These are phyloP conservation scores for Iberis pinnata DNA, from an alignment of 345 rosid genomes.

Conservation along the genomic window DNA sequence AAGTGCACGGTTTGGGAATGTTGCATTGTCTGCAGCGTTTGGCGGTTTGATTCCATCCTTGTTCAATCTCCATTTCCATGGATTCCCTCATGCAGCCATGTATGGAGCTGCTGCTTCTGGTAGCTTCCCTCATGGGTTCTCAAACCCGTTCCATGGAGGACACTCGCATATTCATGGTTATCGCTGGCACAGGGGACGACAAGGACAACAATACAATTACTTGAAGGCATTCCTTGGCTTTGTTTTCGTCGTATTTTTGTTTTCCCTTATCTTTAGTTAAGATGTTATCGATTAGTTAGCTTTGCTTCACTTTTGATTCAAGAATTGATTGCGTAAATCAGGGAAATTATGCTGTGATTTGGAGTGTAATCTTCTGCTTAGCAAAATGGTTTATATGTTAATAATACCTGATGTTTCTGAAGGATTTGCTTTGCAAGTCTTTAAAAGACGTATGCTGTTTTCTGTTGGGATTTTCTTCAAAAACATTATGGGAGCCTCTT, in stretches of 20 bases:
- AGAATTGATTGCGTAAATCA: slow-evolving; percentile 12
- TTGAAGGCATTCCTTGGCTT: slow-evolving; percentile 56
- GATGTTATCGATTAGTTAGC: slow-evolving; percentile 15
- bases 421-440: not conserved
- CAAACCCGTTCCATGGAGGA: slow-evolving; percentile 65
- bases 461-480: too few relatives aligned
- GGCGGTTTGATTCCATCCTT: slow-evolving; percentile 85
- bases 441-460: too few relatives aligned
- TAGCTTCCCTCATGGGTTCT: slow-evolving; percentile 52
- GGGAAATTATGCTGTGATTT: slow-evolving; percentile 16
- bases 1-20: slow-evolving; percentile 72
- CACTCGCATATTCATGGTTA: slow-evolving; percentile 47
- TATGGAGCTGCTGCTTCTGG: slow-evolving; percentile 63
- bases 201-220: slow-evolving; percentile 69
- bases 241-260: slow-evolving; percentile 44
- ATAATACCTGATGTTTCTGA: not conserved
- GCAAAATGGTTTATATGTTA: slow-evolving; percentile 22
- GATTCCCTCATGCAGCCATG: slow-evolving; percentile 73
- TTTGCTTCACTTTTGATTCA: not conserved
- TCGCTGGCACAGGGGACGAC: slow-evolving; percentile 49
- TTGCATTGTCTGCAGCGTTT: slow-evolving; percentile 71
- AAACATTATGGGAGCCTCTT: too few relatives aligned
- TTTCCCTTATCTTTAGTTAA: slow-evolving; percentile 51
- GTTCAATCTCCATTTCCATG: slow-evolving; percentile 77
- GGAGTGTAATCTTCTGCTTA: slow-evolving; percentile 17